Evolutionary conservation across 108 stramenopile species (phyloP).

Genomic region (Cafeteria roenbergensis): DNA sequence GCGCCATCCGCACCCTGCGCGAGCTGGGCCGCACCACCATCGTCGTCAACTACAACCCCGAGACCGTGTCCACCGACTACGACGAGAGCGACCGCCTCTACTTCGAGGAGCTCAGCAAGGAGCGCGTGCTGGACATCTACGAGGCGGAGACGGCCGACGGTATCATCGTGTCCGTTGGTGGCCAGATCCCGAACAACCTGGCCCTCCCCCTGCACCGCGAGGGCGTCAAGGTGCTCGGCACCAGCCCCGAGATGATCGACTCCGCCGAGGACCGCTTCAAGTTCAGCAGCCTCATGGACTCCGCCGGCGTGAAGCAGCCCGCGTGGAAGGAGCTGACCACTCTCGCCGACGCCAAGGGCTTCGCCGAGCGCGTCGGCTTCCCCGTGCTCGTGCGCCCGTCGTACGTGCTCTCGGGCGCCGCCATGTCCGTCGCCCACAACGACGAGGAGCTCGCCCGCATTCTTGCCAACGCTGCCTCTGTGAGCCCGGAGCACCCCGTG

Average conservation of each 20-base stretch:
- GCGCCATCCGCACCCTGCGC: slow-evolving; percentile 77
- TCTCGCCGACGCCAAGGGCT: slow-evolving; percentile 61
- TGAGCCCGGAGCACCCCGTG: slow-evolving; percentile 87
- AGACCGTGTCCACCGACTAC: slow-evolving; percentile 97
- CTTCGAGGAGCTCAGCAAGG: slow-evolving; percentile 85
- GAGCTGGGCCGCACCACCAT: slow-evolving; percentile 67
- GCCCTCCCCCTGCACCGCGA: slow-evolving; percentile 72
- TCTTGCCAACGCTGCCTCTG: slow-evolving; percentile 72
- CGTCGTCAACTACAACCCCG: slow-evolving; percentile 97
- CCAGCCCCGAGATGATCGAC: slow-evolving; percentile 81
- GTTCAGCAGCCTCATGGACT: slow-evolving; percentile 89
- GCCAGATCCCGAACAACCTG: slow-evolving; percentile 87
- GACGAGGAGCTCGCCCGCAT: slow-evolving; percentile 72
- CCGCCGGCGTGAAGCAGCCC: slow-evolving; percentile 85
- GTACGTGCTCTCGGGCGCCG: slow-evolving; percentile 91
- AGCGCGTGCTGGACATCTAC: slow-evolving; percentile 90
- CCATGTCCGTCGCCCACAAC: slow-evolving; percentile 87
- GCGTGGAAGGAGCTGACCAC: slow-evolving; percentile 80
- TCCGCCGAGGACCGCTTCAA: slow-evolving; percentile 89
- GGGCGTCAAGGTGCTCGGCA: slow-evolving; percentile 84
- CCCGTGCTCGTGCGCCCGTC: slow-evolving; percentile 86
- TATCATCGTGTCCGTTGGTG: slow-evolving; percentile 70
- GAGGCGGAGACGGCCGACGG: slow-evolving; percentile 54
- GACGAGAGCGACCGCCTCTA: slow-evolving; percentile 96
- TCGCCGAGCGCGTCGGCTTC: slow-evolving; percentile 75